Percentiles rank a stretch among this genome's conserved stretches.
These are phyloP conservation scores for Colletotrichum filicis DNA, from an alignment of 2,329 filamentous ascomycete species.

Conservation along the genomic window DNA sequence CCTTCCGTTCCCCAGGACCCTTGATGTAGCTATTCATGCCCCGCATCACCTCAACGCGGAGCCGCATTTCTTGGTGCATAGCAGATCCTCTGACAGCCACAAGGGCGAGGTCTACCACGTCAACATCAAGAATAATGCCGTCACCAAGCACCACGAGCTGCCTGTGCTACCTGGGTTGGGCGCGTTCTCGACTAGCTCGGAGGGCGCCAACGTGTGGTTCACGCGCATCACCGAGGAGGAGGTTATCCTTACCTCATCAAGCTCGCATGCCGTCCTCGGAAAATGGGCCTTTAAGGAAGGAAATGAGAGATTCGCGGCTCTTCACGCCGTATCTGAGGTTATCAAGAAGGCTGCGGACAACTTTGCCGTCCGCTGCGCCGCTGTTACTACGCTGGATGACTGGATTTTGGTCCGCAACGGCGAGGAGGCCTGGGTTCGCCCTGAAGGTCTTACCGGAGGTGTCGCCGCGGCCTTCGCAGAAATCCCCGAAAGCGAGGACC, in stretches of 20 bases:
- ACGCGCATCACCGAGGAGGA: conserved; percentile 83
- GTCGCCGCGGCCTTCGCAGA: conserved; percentile 85
- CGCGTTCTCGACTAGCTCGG: conserved; percentile 81
- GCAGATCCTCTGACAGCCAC: conserved; percentile 74
- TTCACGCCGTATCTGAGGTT: conserved; percentile 85
- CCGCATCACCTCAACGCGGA: conserved; percentile 77
- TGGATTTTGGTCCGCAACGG: conserved; percentile 90
- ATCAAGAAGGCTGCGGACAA: conserved; percentile 74
- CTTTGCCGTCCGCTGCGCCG: conserved; percentile 82
- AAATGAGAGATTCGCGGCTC: conserved; percentile 54
- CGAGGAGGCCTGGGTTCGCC: conserved; percentile 80
- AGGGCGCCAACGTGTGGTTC: conserved; percentile 88
- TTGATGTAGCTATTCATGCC: conserved; percentile 75
- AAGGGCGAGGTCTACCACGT: conserved; percentile 90
- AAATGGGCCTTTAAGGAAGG: conserved; percentile 73
- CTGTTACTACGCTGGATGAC: conserved; percentile 74
- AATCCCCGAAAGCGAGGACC: conserved; percentile 75
- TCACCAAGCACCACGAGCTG: conserved; percentile 84
- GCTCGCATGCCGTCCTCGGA: conserved; percentile 79
- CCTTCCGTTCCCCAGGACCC: conserved; percentile 55
- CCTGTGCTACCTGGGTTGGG: conserved; percentile 77
- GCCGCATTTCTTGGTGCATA: conserved; percentile 88
- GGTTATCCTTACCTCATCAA: conserved; percentile 78
- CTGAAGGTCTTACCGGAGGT: conserved; percentile 84
- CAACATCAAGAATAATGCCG: conserved; percentile 73